These are phyloP conservation scores for Pseudogymnoascus sp. DNA, from an alignment of 2,329 filamentous ascomycete species.

Conservation along the genomic window DNA sequence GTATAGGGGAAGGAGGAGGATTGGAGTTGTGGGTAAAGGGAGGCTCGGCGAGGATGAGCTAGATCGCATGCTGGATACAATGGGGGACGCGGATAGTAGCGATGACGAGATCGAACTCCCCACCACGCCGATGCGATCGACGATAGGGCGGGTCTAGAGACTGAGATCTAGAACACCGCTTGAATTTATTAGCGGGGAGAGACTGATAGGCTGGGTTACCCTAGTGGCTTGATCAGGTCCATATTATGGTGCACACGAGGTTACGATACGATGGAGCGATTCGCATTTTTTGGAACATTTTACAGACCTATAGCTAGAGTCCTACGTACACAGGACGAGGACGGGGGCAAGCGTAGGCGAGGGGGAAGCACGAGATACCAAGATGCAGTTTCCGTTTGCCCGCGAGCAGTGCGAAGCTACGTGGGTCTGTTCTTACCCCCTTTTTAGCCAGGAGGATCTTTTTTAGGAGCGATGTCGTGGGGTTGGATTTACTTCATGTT, in stretches of 20 bases:
- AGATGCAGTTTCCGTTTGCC: background rate
- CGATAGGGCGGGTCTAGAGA: slow-evolving; percentile 1
- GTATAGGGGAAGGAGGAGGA: slow-evolving; percentile 15
- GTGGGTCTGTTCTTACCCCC: background rate
- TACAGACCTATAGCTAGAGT: background rate
- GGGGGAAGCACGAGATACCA: slow-evolving; percentile 1
- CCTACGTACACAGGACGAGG: background rate
- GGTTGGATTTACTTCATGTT: background rate
- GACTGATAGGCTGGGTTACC: background rate
- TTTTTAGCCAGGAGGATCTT: background rate
- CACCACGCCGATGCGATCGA: slow-evolving; percentile 11
- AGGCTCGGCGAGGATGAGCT: slow-evolving; percentile 19
- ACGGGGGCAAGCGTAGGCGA: background rate
- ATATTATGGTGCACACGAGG: background rate
- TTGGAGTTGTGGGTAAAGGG: slow-evolving; percentile 10
- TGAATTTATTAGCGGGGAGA: background rate
- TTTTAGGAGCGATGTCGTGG: background rate
- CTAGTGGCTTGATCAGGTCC: background rate
- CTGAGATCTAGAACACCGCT: background rate
- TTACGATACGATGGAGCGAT: slow-evolving; percentile 3
- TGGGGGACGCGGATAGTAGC: slow-evolving; percentile 27
- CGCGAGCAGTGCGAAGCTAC: background rate
- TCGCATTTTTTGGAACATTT: background rate
- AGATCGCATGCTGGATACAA: slow-evolving; percentile 27
- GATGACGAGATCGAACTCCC: slow-evolving; percentile 24